phyloP scores from a whole-genome alignment of 1,284 basidiomycete species.

The Puccinia coronata region DNA sequence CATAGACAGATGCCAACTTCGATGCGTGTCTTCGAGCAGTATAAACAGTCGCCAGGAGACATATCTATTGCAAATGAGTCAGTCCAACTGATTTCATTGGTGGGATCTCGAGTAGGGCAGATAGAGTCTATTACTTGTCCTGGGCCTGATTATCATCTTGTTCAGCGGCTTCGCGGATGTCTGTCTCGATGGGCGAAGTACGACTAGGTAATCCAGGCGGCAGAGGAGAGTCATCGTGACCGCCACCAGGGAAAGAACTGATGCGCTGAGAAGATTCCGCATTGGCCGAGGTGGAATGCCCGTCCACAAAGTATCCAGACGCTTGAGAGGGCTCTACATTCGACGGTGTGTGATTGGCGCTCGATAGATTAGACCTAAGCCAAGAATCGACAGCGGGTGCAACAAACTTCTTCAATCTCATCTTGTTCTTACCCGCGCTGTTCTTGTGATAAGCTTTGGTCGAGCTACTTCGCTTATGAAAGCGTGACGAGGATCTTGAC shows the following conservation, averaged over 20 bases:
- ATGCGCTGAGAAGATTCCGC: neutral
- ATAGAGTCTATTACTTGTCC: neutral
- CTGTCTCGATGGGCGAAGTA: neutral
- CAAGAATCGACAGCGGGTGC: slow-evolving; percentile 15
- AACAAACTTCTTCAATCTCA: slow-evolving; percentile 19
- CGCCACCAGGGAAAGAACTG: slow-evolving; percentile 6
- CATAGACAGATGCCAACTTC: too few species aligned
- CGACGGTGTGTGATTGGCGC: neutral
- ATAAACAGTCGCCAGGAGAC: too few species aligned
- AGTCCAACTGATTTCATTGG: too few species aligned
- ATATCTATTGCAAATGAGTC: too few species aligned
- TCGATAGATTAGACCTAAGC: slow-evolving; percentile 4
- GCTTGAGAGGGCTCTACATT: neutral
- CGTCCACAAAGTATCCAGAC: neutral
- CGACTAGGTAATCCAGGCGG: neutral
- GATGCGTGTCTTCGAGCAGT: too few species aligned
- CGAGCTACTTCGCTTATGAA: neutral
- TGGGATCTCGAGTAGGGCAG: too few species aligned
- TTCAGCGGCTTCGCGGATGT: neutral
- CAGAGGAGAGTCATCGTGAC: neutral
- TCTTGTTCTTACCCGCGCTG: slow-evolving; percentile 15
- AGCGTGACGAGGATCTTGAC: neutral
- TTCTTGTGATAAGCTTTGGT: slow-evolving; percentile 26
- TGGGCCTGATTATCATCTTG: neutral
- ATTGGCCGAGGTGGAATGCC: neutral